A percentile compares a stretch with the other conserved stretches of the same genome.
phyloP scores from a whole-genome alignment of 2,329 filamentous ascomycete species.

The Paecilomyces dactylethromorphus region DNA sequence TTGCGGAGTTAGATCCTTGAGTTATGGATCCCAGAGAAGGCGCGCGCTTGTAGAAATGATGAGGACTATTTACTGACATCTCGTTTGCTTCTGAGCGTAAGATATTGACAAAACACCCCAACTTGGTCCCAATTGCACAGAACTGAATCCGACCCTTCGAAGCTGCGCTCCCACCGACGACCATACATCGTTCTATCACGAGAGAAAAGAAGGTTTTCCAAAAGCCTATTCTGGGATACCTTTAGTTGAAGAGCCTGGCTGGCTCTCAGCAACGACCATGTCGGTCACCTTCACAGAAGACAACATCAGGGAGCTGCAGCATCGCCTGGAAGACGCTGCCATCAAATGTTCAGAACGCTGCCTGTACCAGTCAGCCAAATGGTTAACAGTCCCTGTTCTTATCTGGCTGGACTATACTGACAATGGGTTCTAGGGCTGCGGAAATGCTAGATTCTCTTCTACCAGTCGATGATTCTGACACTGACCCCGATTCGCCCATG shows the following conservation, averaged over 20 bases:
- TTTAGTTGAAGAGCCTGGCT: neutral
- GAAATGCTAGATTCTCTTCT: slow-evolving; percentile 84
- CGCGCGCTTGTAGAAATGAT: neutral
- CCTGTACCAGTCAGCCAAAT: slow-evolving; percentile 94
- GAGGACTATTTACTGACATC: neutral
- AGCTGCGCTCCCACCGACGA: neutral
- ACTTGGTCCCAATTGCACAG: neutral
- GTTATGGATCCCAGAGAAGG: neutral
- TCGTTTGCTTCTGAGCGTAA: neutral
- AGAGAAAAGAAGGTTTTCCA: neutral
- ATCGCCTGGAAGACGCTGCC: slow-evolving; percentile 74
- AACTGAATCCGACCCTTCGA: neutral
- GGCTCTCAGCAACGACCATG: slow-evolving; percentile 19
- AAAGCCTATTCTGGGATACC: neutral
- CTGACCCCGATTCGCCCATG: slow-evolving; percentile 55
- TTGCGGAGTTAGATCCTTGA: neutral
- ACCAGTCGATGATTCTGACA: slow-evolving; percentile 49
- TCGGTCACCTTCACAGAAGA: slow-evolving; percentile 28
- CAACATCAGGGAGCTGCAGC: slow-evolving; percentile 54
- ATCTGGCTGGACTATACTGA: slow-evolving; percentile 7
- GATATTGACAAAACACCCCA: neutral
- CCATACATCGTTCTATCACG: neutral
- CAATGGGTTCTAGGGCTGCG: slow-evolving; percentile 62
- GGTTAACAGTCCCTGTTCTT: slow-evolving; percentile 52
- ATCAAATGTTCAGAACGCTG: slow-evolving; percentile 90